Percentiles rank a stretch among this genome's conserved stretches.
Evolutionary conservation across 2,329 filamentous ascomycete genomes (phyloP).

Genomic region (Gliomastix tumulicola): DNA sequence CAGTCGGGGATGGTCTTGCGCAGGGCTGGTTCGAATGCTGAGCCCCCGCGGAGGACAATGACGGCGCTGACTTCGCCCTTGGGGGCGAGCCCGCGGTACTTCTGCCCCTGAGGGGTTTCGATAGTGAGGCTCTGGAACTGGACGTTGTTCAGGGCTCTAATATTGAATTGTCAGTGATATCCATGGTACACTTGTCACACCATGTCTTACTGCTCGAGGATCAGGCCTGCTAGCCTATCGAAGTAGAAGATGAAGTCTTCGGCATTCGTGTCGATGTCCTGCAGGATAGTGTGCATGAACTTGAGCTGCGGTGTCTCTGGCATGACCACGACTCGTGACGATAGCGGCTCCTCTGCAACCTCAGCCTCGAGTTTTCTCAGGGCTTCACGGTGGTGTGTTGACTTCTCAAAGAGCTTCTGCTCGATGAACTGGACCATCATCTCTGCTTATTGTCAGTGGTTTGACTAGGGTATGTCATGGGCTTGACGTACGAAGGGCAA

Average conservation of each 20-base stretch:
- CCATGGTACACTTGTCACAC: background rate
- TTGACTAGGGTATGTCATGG: background rate
- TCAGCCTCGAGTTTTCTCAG: constrained; percentile 69
- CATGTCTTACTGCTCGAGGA: constrained; percentile 64
- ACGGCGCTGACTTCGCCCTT: constrained; percentile 77
- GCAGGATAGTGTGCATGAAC: constrained; percentile 86
- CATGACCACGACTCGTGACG: constrained; percentile 66
- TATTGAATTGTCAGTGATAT: constrained; percentile 3
- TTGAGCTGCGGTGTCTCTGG: constrained; percentile 72
- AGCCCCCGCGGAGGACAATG: constrained; percentile 81
- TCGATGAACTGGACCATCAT: constrained; percentile 95
- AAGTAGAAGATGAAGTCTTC: constrained; percentile 99
- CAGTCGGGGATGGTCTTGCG: constrained; percentile 90
- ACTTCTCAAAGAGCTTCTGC: constrained; percentile 81
- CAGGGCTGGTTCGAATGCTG: constrained; percentile 79
- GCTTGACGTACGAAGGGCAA: constrained; percentile 64
- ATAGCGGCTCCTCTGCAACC: constrained; percentile 65
- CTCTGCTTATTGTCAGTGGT: constrained; percentile 32
- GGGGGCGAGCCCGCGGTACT: constrained; percentile 65
- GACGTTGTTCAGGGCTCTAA: constrained; percentile 69
- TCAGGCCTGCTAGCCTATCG: constrained; percentile 75
- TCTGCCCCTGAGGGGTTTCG: constrained; percentile 61
- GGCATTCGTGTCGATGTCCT: constrained; percentile 67
- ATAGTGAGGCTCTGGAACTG: constrained; percentile 59
- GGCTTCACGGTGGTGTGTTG: constrained; percentile 71